phyloP scores from a whole-genome alignment of 129 eudicot genomes.

The Pseudognaphalium luteoalbum region DNA sequence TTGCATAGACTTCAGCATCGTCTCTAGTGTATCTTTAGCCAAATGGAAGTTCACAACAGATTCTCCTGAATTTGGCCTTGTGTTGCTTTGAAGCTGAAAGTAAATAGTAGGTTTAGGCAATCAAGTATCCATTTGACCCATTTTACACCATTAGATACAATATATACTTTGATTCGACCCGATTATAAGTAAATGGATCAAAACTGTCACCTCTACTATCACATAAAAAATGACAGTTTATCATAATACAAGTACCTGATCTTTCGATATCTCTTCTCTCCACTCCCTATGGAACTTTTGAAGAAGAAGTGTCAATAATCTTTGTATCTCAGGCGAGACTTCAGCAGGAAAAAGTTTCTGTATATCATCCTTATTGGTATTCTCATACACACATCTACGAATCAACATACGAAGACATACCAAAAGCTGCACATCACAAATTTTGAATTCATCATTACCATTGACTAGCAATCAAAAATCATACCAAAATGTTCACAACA shows the following conservation, averaged over 20 bases:
- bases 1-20: slow-evolving; percentile 59
- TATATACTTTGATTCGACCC: neutral
- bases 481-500: neutral
- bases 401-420: slow-evolving; percentile 78
- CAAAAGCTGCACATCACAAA: slow-evolving; percentile 57
- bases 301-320: slow-evolving; percentile 66
- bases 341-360: slow-evolving; percentile 67
- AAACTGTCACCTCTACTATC: slow-evolving; percentile 15
- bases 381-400: slow-evolving; percentile 69
- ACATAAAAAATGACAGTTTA: neutral
- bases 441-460: neutral
- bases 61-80: slow-evolving; percentile 45
- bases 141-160: too few species aligned
- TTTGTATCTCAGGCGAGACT: slow-evolving; percentile 50
- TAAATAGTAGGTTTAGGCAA: slow-evolving; percentile 13
- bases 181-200: neutral
- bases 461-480: slow-evolving; percentile 1
- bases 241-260: slow-evolving; percentile 46
- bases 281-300: slow-evolving; percentile 74
- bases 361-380: slow-evolving; percentile 55
- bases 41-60: slow-evolving; percentile 48
- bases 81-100: slow-evolving; percentile 48
- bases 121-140: neutral
- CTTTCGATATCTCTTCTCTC: slow-evolving; percentile 64
- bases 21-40: slow-evolving; percentile 62